phyloP scores from a whole-genome alignment of 2,329 filamentous ascomycete genomes.

The Neophaeococcomyces aloes region DNA sequence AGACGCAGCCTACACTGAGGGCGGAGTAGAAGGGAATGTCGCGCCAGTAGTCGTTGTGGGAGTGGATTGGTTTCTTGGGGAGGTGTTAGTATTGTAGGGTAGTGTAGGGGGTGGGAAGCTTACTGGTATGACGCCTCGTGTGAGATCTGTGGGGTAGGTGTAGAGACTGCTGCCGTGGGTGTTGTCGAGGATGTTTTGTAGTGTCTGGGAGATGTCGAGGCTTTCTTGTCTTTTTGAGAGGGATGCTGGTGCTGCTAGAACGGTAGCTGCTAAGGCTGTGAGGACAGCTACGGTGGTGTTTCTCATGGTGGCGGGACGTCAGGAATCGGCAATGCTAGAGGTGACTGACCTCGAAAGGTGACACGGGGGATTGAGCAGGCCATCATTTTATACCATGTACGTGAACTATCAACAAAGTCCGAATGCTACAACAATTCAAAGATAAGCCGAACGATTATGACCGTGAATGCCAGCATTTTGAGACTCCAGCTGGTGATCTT shows the following conservation, averaged over 20 bases:
- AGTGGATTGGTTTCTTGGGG: constrained; percentile 26
- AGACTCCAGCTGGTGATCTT: too few species aligned
- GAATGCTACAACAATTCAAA: too few species aligned
- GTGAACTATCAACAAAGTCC: too few species aligned
- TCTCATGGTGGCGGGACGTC: not conserved
- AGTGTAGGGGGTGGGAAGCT: constrained; percentile 12
- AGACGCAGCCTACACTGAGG: constrained; percentile 31
- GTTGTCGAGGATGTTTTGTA: constrained; percentile 22
- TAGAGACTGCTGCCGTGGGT: constrained; percentile 18
- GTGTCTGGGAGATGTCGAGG: constrained; percentile 3
- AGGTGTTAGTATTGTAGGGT: not conserved
- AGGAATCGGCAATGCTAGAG: too few species aligned
- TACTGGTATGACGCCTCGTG: constrained; percentile 28
- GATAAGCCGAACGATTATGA: too few species aligned
- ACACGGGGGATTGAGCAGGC: too few species aligned
- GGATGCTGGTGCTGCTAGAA: not conserved
- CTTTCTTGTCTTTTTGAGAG: not conserved
- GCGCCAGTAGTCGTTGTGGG: constrained; percentile 37
- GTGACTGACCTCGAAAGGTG: too few species aligned
- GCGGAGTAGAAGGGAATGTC: constrained; percentile 31
- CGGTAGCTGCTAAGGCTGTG: not conserved
- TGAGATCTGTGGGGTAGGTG: constrained; percentile 29
- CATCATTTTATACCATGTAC: too few species aligned
- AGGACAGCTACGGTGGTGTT: not conserved
- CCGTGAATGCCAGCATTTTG: too few species aligned